A percentile compares a stretch with the other conserved stretches of the same genome.
These are phyloP conservation scores for Acanthamoeba triangularis DNA, from an alignment of 208 protist genomes.

Conservation along the genomic window DNA sequence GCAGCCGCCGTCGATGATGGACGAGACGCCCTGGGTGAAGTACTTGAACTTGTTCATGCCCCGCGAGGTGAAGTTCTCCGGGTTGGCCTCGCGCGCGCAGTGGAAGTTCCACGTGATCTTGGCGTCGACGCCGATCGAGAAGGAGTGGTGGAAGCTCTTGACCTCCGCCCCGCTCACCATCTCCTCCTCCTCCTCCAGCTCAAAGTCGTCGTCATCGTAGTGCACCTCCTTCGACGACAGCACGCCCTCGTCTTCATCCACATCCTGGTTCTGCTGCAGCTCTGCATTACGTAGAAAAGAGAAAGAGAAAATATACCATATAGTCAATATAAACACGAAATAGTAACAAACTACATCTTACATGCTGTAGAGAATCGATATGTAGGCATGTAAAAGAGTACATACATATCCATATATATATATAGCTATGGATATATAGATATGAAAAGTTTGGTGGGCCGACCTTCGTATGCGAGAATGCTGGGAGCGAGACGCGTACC, in stretches of 20 bases:
- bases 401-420: too few species aligned
- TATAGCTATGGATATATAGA: not conserved
- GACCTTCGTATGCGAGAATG: not conserved
- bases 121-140: constrained; percentile 64
- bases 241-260: not conserved
- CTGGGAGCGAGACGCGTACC: not conserved
- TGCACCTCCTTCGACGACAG: not conserved
- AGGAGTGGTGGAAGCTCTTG: constrained; percentile 71
- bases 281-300: not conserved
- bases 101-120: constrained; percentile 75
- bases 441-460: not conserved
- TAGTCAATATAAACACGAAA: not conserved
- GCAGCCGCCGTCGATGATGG: constrained; percentile 66
- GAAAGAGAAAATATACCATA: not conserved
- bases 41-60: constrained; percentile 78
- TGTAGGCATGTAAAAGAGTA: too few species aligned
- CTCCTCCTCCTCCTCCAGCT: constrained; percentile 60
- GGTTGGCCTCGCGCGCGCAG: constrained; percentile 66
- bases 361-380: too few species aligned
- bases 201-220: constrained; percentile 30
- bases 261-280: not conserved
- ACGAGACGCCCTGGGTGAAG: constrained; percentile 58
- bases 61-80: constrained; percentile 72
- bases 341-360: too few species aligned
- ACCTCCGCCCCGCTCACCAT: constrained; percentile 26